These are phyloP conservation scores for Neocatenulostroma microsporum DNA, from an alignment of 2,329 filamentous ascomycete species.

Conservation along the genomic window DNA sequence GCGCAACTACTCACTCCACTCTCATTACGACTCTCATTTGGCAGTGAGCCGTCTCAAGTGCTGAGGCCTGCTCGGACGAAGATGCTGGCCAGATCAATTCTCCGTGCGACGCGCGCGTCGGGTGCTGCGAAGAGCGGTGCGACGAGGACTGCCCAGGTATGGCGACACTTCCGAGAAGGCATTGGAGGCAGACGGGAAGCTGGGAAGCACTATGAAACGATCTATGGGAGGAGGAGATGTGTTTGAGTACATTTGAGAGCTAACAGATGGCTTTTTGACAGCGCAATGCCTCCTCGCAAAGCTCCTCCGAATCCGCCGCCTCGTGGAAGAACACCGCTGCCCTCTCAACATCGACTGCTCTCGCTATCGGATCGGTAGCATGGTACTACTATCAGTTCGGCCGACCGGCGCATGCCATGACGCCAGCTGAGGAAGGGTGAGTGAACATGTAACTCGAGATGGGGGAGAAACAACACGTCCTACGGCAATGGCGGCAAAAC, in stretches of 20 bases:
- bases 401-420: constrained; percentile 76
- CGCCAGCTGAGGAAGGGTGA: constrained; percentile 96
- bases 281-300: constrained; percentile 62
- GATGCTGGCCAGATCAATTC: constrained; percentile 90
- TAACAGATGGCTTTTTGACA: constrained; percentile 23
- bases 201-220: not conserved
- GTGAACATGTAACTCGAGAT: constrained; percentile 32
- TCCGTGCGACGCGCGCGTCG: constrained; percentile 82
- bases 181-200: not conserved
- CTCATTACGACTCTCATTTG: not conserved
- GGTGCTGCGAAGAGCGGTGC: constrained; percentile 64
- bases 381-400: constrained; percentile 99
- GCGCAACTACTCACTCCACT: not conserved
- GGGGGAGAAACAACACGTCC: constrained; percentile 2
- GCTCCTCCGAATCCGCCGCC: constrained; percentile 60
- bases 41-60: constrained; percentile 22
- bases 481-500: constrained; percentile 15
- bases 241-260: constrained; percentile 8
- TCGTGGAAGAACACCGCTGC: constrained; percentile 78
- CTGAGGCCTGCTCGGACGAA: constrained; percentile 36
- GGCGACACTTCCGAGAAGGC: constrained; percentile 5
- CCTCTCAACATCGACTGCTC: constrained; percentile 75
- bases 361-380: constrained; percentile 80
- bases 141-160: constrained; percentile 41
- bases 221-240: not conserved